phyloP scores from a whole-genome alignment of 768 basidiomycete genomes.

The Strobilomyces dryophilus region DNA sequence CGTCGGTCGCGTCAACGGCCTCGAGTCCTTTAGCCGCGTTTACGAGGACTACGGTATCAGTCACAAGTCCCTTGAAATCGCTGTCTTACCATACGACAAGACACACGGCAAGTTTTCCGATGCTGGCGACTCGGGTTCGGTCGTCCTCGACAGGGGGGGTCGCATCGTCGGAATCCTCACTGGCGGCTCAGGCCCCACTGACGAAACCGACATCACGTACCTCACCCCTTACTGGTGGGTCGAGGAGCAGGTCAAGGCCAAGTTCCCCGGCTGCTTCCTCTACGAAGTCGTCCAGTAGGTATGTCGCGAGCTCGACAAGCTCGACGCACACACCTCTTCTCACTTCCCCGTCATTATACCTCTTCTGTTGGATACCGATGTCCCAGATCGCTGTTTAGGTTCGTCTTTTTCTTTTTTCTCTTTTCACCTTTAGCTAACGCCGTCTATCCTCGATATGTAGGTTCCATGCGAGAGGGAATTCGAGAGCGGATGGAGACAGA shows the following conservation, averaged over 20 bases:
- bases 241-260: not conserved
- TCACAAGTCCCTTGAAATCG: not conserved
- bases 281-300: constrained; percentile 1
- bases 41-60: not conserved
- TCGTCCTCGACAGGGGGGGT: not conserved
- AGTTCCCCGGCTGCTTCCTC: not conserved
- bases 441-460: too few species aligned
- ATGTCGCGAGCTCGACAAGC: too few species aligned
- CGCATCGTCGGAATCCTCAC: not conserved
- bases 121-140: not conserved
- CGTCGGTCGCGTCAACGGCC: not conserved
- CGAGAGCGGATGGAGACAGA: too few species aligned
- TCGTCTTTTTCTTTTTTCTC: too few species aligned
- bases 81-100: not conserved
- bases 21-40: not conserved
- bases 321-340: too few species aligned
- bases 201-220: not conserved
- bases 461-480: too few species aligned
- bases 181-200: not conserved
- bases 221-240: not conserved
- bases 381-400: too few species aligned
- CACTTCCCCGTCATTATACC: too few species aligned
- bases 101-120: not conserved
- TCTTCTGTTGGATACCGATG: too few species aligned
- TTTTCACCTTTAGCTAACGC: too few species aligned